phyloP scores from a whole-genome alignment of 2,329 filamentous ascomycete species.

The Colletotrichum musicola region DNA sequence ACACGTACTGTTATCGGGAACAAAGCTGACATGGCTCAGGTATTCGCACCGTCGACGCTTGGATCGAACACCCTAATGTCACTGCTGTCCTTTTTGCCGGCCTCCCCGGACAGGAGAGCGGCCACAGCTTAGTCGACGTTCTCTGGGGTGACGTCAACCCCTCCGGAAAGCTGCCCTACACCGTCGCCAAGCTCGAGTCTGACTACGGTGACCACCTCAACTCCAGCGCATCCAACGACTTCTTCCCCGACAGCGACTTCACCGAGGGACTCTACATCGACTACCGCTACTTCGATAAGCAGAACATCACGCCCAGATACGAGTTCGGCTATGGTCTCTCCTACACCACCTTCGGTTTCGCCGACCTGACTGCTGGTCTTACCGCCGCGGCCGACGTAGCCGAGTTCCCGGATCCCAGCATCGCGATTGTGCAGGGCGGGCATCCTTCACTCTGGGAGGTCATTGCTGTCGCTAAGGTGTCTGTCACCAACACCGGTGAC shows the following conservation, averaged over 20 bases:
- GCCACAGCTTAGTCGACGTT: conserved; percentile 65
- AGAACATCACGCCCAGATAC: conserved; percentile 62
- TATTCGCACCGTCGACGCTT: conserved; percentile 69
- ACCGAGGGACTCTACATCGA: conserved; percentile 65
- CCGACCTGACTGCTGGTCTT: conserved; percentile 53
- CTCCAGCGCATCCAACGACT: conserved; percentile 45
- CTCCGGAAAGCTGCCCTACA: conserved; percentile 72
- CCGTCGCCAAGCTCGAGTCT: conserved; percentile 66
- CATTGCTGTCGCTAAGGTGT: conserved; percentile 53
- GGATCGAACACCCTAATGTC: conserved; percentile 73
- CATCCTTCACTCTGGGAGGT: conserved; percentile 62
- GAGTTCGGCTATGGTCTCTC: conserved; percentile 70
- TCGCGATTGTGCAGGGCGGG: conserved; percentile 57
- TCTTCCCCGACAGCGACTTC: conserved; percentile 65
- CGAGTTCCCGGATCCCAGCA: conserved; percentile 56
- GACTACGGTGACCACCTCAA: conserved; percentile 65
- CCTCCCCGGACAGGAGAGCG: conserved; percentile 74
- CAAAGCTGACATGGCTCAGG: conserved; percentile 2
- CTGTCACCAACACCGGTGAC: conserved; percentile 57
- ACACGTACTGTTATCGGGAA: not conserved
- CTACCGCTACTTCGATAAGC: conserved; percentile 66
- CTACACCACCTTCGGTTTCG: conserved; percentile 67
- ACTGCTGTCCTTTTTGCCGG: conserved; percentile 75
- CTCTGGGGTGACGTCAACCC: conserved; percentile 69
- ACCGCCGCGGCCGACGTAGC: conserved; percentile 44